These are phyloP conservation scores for Linum trigynum DNA, from an alignment of 345 rosid species.

Conservation along the genomic window DNA sequence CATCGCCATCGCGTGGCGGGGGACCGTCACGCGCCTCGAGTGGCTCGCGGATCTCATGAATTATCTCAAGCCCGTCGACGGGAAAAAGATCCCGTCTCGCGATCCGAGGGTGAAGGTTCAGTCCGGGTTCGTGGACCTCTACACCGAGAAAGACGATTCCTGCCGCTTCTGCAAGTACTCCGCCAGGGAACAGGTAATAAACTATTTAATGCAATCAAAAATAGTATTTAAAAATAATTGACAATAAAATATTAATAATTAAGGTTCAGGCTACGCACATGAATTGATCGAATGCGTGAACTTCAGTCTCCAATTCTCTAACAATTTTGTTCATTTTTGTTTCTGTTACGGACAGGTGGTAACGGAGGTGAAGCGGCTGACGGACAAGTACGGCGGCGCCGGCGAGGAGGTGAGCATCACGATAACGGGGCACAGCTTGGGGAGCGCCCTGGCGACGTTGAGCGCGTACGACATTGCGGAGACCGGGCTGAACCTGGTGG, in stretches of 20 bases:
- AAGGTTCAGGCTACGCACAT: too few species aligned
- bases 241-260: too few species aligned
- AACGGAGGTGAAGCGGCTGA: constrained; percentile 9
- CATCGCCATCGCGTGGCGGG: constrained; percentile 36
- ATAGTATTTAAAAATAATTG: too few species aligned
- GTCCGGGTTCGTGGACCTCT: constrained; percentile 23
- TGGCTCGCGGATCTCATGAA: constrained; percentile 31
- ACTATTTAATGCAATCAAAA: too few species aligned
- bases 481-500: constrained; percentile 11
- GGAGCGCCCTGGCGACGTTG: constrained; percentile 19
- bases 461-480: constrained; percentile 24
- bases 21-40: constrained; percentile 32
- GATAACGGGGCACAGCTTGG: constrained; percentile 22
- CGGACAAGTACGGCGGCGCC: not conserved
- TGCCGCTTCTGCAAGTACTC: constrained; percentile 12
- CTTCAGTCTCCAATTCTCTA: too few species aligned
- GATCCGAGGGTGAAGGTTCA: constrained; percentile 16
- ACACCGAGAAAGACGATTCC: constrained; percentile 11
- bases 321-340: too few species aligned
- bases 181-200: constrained; percentile 17
- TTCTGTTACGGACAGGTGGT: too few species aligned
- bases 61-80: constrained; percentile 15
- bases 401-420: constrained; percentile 25
- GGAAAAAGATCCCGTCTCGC: constrained; percentile 8
- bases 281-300: too few species aligned